These are phyloP conservation scores for Talaromyces atroroseus DNA, from an alignment of 2,329 filamentous ascomycete genomes.

Conservation along the genomic window DNA sequence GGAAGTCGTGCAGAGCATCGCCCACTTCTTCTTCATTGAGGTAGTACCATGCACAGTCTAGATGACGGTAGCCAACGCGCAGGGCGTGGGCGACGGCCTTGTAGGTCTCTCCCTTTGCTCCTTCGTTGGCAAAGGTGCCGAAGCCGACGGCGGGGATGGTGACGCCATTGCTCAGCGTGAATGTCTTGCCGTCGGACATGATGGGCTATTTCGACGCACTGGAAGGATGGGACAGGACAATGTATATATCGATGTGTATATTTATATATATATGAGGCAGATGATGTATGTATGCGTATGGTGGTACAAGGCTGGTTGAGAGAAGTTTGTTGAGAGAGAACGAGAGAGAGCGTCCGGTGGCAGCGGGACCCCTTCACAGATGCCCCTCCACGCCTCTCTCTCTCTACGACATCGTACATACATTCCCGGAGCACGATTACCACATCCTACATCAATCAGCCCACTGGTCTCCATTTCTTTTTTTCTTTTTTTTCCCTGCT, in stretches of 20 bases:
- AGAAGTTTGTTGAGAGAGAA: no score
- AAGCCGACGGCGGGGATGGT: conserved; percentile 60
- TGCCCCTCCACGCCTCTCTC: neutral
- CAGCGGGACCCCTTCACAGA: neutral
- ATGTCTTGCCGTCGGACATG: conserved; percentile 53
- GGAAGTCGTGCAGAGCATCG: conserved; percentile 50
- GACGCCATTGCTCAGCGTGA: conserved; percentile 54
- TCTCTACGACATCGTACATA: no score
- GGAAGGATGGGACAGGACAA: neutral
- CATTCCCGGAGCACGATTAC: no score
- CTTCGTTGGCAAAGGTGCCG: conserved; percentile 64
- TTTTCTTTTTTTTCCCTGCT: neutral
- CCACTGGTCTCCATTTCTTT: neutral
- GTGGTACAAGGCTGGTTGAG: no score
- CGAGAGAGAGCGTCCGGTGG: neutral
- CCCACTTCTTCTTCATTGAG: conserved; percentile 52
- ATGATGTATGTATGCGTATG: neutral
- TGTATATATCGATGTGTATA: neutral
- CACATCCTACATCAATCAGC: neutral
- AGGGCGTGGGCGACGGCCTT: conserved; percentile 48
- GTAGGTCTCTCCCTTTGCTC: conserved; percentile 55
- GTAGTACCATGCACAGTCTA: conserved; percentile 54
- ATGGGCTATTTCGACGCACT: neutral
- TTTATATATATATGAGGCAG: neutral
- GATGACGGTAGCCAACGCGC: conserved; percentile 48